Conservation (phyloP, 2,329 filamentous ascomycete species). For the Bipolaris oryzae region DNA sequence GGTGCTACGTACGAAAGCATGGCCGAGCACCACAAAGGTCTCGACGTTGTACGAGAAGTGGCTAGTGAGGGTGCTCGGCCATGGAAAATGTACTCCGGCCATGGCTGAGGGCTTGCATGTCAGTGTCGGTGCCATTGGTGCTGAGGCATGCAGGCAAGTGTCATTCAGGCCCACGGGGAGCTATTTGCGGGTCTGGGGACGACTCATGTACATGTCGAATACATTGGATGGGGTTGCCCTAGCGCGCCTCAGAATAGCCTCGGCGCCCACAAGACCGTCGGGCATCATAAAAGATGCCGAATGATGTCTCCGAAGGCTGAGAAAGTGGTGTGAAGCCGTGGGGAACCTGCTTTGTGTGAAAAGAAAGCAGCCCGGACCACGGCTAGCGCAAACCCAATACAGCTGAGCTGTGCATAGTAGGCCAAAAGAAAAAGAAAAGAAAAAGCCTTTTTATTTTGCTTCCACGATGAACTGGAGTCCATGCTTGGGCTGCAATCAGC, state of each 20-base stretch:
- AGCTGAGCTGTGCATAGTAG: neutral
- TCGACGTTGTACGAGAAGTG: constrained; percentile 2
- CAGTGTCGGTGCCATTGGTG: constrained; percentile 2
- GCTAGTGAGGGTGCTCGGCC: constrained; percentile 2
- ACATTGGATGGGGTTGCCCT: neutral
- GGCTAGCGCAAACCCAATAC: constrained; percentile 11
- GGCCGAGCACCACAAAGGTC: neutral
- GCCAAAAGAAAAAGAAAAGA: constrained; percentile 9
- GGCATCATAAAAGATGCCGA: neutral
- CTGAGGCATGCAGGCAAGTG: constrained; percentile 1
- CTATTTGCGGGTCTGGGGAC: constrained; percentile 5
- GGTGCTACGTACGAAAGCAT: constrained; percentile 3
- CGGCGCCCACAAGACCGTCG: neutral
- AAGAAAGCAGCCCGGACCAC: neutral
- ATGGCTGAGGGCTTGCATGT: neutral
- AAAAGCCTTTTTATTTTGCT: neutral
- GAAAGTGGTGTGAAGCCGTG: neutral
- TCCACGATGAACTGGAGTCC: neutral
- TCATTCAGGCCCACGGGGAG: constrained; percentile 1
- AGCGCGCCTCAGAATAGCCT: constrained; percentile 3
- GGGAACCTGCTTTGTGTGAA: constrained; percentile 1
- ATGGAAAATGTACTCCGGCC: constrained; percentile 1
- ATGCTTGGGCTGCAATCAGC: constrained; percentile 4
- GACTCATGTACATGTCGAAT: constrained; percentile 5
- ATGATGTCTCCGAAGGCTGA: neutral